Conservation (phyloP, 768 basidiomycete species). For the Tricholoma bakamatsutake region DNA sequence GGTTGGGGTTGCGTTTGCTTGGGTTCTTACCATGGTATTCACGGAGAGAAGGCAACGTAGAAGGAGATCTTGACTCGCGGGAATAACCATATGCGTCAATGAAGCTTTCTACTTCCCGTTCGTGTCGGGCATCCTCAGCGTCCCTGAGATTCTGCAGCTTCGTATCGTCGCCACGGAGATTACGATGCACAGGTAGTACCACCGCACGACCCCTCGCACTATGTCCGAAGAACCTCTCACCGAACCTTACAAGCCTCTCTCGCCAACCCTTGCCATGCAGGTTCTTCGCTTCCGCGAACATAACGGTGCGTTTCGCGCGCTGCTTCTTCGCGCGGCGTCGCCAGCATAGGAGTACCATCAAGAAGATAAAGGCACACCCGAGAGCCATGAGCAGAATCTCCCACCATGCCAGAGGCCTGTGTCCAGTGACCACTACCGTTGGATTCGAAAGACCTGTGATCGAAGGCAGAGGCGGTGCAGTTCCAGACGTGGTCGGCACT, state of each 20-base stretch:
- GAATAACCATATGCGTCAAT: conserved; percentile 45
- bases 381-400: conserved; percentile 80
- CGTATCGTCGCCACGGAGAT: conserved; percentile 37
- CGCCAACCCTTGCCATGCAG: conserved; percentile 52
- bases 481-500: conserved; percentile 41
- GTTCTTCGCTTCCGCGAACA: conserved; percentile 56
- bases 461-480: conserved; percentile 45
- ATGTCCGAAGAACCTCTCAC: conserved; percentile 54
- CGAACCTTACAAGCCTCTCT: conserved; percentile 47
- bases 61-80: conserved; percentile 32
- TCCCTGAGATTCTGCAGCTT: conserved; percentile 45
- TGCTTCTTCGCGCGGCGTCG: conserved; percentile 64
- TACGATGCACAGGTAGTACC: conserved; percentile 17
- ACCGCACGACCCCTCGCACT: conserved; percentile 10
- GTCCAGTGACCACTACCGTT: conserved; percentile 19
- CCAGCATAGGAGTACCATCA: conserved; percentile 62
- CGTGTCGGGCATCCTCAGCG: conserved; percentile 44
- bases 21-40: conserved; percentile 15
- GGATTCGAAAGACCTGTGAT: conserved; percentile 57
- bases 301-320: conserved; percentile 59
- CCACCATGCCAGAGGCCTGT: conserved; percentile 64
- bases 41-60: conserved; percentile 34
- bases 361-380: conserved; percentile 74
- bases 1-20: conserved; percentile 17
- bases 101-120: conserved; percentile 47